Conservation (phyloP, 441 rosid species). For the Croton setiger region DNA sequence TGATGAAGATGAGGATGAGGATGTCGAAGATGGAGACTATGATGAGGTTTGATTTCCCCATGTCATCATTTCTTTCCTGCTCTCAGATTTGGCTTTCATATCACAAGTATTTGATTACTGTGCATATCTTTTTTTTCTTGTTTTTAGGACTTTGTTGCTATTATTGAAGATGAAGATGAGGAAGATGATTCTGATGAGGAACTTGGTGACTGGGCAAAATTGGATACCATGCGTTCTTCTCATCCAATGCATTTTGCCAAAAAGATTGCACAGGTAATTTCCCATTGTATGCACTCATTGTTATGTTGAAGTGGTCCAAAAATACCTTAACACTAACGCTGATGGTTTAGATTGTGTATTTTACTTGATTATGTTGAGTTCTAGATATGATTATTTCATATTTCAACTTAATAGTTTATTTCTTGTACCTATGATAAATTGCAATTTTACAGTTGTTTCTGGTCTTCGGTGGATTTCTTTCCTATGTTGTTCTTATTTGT, state of each 20-base stretch:
- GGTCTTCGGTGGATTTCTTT: slow-evolving; percentile 8
- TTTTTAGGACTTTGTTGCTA: slow-evolving; percentile 69
- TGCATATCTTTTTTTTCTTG: slow-evolving; percentile 16
- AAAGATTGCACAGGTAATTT: slow-evolving; percentile 66
- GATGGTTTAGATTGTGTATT: background rate
- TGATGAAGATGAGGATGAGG: slow-evolving; percentile 44
- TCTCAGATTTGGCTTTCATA: slow-evolving; percentile 15
- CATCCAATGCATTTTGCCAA: slow-evolving; percentile 95
- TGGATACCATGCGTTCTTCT: slow-evolving; percentile 85
- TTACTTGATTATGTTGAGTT: slow-evolving; percentile 3
- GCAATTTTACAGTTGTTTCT: background rate
- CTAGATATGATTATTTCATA: slow-evolving; percentile 4
- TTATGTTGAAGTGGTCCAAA: slow-evolving; percentile 4
- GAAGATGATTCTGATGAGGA: slow-evolving; percentile 57
- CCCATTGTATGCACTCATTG: slow-evolving; percentile 11
- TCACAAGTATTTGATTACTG: slow-evolving; percentile 8
- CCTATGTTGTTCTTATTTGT: slow-evolving; percentile 16
- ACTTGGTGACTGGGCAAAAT: slow-evolving; percentile 87
- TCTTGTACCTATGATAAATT: background rate
- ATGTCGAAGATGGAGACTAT: slow-evolving; percentile 33
- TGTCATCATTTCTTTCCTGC: slow-evolving; percentile 8
- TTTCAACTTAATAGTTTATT: background rate
- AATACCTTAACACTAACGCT: background rate
- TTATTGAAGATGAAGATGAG: slow-evolving; percentile 58
- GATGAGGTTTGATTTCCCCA: slow-evolving; percentile 39